These are phyloP conservation scores for Myriosclerotinia duriaeana DNA, from an alignment of 2,329 filamentous ascomycete species.

Conservation along the genomic window DNA sequence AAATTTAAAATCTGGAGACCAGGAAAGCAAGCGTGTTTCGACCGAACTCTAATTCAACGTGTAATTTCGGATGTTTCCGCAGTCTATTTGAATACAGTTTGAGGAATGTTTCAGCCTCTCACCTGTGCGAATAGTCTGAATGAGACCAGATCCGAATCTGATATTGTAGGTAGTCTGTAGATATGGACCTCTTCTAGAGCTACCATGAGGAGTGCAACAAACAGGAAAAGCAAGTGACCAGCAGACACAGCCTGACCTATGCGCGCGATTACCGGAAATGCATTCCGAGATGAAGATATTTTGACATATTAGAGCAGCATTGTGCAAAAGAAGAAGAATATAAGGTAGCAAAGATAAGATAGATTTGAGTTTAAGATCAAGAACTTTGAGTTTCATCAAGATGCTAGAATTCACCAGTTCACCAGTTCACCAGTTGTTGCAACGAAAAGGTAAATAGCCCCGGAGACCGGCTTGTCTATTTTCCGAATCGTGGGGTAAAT, in stretches of 20 bases:
- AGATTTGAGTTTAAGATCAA: neutral
- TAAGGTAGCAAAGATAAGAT: neutral
- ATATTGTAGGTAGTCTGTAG: no score
- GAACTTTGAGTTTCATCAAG: neutral
- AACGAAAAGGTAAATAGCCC: neutral
- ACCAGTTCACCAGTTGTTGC: neutral
- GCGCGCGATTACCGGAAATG: neutral
- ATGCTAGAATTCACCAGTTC: neutral
- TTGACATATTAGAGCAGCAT: neutral
- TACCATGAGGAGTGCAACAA: slow-evolving; percentile 15
- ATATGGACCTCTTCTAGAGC: slow-evolving; percentile 18
- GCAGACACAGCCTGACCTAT: no score
- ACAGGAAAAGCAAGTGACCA: neutral
- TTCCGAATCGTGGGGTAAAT: slow-evolving; percentile 11
- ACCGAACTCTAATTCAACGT: slow-evolving; percentile 1
- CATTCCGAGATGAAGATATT: neutral
- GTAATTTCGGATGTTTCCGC: neutral
- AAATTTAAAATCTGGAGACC: neutral
- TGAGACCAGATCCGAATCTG: neutral
- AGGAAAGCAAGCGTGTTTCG: slow-evolving; percentile 3
- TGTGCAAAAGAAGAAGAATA: neutral
- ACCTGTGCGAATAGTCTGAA: neutral
- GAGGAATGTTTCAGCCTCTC: neutral
- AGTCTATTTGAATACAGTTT: neutral
- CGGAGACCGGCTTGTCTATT: neutral